Evolutionary conservation across 331 rosid species (phyloP).

Genomic region (Spiraea crenata): DNA sequence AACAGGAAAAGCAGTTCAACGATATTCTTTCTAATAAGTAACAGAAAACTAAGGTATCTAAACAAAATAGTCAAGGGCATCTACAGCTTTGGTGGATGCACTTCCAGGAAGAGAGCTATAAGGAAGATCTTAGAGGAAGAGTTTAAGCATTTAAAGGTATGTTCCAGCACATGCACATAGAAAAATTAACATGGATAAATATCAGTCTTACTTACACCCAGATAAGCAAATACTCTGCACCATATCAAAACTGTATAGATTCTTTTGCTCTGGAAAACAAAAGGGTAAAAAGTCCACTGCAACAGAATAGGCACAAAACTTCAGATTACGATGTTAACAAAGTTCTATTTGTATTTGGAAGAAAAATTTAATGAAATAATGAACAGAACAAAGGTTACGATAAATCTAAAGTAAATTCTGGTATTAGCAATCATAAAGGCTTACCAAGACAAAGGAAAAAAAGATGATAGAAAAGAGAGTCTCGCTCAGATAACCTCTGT

Average conservation of each 20-base stretch:
- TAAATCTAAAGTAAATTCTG: not conserved
- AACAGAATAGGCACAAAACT: constrained; percentile 22
- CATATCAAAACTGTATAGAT: constrained; percentile 55
- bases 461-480: constrained; percentile 41
- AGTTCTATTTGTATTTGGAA: not conserved
- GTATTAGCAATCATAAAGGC: constrained; percentile 1
- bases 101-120: constrained; percentile 2
- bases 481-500: constrained; percentile 44
- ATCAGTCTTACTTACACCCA: constrained; percentile 38
- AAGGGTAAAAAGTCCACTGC: constrained; percentile 63
- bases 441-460: constrained; percentile 48
- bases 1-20: not conserved
- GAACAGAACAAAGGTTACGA: not conserved
- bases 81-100: not conserved
- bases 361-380: not conserved
- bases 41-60: not conserved
- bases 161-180: not conserved
- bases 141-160: not conserved
- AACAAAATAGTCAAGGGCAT: not conserved
- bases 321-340: constrained; percentile 5
- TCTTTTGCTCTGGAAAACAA: constrained; percentile 45
- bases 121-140: not conserved
- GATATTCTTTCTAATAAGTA: too few relatives aligned
- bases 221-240: constrained; percentile 57
- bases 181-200: not conserved